Base-by-base conservation (phyloP, 2,329 filamentous ascomycete genomes). In the Periconia sp. region DNA sequence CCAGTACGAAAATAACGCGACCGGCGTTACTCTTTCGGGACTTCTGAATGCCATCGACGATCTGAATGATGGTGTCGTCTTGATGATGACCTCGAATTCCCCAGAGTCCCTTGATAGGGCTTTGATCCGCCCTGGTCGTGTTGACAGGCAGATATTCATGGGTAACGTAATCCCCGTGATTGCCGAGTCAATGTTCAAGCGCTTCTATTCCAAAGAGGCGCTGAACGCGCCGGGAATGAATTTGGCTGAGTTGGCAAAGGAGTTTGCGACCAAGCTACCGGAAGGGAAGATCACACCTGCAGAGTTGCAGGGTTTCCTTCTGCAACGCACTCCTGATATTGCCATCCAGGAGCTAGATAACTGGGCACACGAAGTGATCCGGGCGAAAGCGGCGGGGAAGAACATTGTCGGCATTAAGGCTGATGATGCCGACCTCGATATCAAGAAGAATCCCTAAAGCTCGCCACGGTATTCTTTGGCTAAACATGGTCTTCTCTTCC, bases 21-120 rank as follows among this genome's bases (percentile, higher is more conserved):
- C 2, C 95, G 88, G 2, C 92, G 91, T 96, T 18, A 96, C 92
- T 0, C 96, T 96, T 65, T 96, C 92, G 0, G 92, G 92, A 0
- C 76, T 96, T 17, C 77, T 96, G 37, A 78, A 78, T 48, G 76
- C 76, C 1, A 66, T 79, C 14, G 92, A 97, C 27, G 13, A n/a
- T 45, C 37, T 52, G 11, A 15, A 23, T 13, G 45, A 52, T 13
- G 51, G 46, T 13, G 19, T 49, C 14, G 55, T 70, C 9, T 47
- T 71, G 2, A 58, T 70, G 37, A 70, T 69, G 65, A 70, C 67
- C 1, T 63, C 62, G 0, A 70, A 70, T 49, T 56, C 47, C 11
- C 57, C 59, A 2, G 58, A 68, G n/a, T 52, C 50, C 1, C 56
- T 71, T 2, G 67, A 71, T 31, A 81, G 81, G 57, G 85, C 85